These are phyloP conservation scores for Apium graveolens DNA, from an alignment of 129 eudicot genomes.

Conservation along the genomic window DNA sequence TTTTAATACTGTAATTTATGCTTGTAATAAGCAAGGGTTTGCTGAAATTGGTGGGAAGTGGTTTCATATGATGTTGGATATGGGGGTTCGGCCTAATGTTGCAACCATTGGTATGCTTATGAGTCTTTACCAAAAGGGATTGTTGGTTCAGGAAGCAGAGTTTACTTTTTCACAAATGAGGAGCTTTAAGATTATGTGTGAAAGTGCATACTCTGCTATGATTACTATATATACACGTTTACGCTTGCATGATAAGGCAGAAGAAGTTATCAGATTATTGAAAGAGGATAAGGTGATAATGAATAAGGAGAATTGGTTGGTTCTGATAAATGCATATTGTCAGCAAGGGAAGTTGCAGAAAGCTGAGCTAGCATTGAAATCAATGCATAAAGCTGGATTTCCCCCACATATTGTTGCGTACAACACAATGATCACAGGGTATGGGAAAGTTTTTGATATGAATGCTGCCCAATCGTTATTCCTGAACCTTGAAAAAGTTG, in stretches of 20 bases:
- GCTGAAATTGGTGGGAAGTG: conserved; percentile 53
- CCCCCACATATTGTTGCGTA: conserved; percentile 73
- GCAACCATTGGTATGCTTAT: conserved; percentile 95
- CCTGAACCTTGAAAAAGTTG: conserved; percentile 33
- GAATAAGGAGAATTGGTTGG: conserved; percentile 85
- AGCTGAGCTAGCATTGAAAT: conserved; percentile 47
- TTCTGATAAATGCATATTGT: conserved; percentile 72
- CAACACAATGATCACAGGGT: conserved; percentile 83
- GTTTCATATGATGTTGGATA: conserved; percentile 73
- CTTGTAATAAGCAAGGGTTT: conserved; percentile 64
- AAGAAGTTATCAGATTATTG: conserved; percentile 48
- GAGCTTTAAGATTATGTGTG: conserved; percentile 37
- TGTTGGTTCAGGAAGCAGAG: conserved; percentile 70
- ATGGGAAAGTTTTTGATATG: conserved; percentile 80
- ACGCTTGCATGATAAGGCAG: conserved; percentile 60
- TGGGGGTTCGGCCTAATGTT: conserved; percentile 57
- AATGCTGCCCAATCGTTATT: conserved; percentile 47
- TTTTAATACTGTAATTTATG: conserved; percentile 70
- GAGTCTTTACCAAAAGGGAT: conserved; percentile 73
- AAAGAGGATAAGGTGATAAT: conserved; percentile 45
- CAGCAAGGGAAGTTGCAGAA: conserved; percentile 73
- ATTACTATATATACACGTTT: conserved; percentile 79
- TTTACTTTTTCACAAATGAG: conserved; percentile 74
- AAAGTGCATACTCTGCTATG: conserved; percentile 87
- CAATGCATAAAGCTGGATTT: conserved; percentile 65